phyloP scores from a whole-genome alignment of 2,329 filamentous ascomycete species.

The Talaromyces islandicus region DNA sequence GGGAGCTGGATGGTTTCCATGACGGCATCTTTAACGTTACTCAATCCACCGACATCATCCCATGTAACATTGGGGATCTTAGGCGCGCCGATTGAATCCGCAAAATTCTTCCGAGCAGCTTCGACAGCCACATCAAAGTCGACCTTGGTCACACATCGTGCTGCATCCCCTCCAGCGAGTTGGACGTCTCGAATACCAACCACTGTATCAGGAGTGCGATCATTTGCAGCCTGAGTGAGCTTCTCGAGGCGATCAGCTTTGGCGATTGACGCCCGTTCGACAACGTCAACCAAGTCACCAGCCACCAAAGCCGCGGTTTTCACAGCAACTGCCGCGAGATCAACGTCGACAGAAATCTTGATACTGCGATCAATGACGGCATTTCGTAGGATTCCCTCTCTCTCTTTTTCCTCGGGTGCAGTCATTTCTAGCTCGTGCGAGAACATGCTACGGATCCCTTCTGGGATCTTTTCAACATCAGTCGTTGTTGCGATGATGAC shows the following conservation, averaged over 20 bases:
- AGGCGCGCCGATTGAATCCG: constrained; percentile 91
- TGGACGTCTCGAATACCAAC: constrained; percentile 78
- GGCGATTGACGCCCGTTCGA: constrained; percentile 79
- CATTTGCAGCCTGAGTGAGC: constrained; percentile 48
- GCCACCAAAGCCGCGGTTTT: constrained; percentile 95
- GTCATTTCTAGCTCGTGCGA: constrained; percentile 92
- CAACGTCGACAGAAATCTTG: constrained; percentile 73
- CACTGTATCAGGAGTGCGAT: constrained; percentile 17
- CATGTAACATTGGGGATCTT: constrained; percentile 97
- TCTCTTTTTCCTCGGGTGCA: constrained; percentile 85
- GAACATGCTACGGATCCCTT: constrained; percentile 83
- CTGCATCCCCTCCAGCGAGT: constrained; percentile 74
- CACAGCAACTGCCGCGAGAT: constrained; percentile 76
- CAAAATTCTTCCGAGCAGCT: constrained; percentile 94
- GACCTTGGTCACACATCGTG: constrained; percentile 68
- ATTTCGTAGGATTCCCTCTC: constrained; percentile 77
- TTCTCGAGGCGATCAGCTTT: constrained; percentile 68
- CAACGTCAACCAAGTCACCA: constrained; percentile 88
- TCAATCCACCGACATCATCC: constrained; percentile 90
- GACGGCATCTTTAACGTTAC: constrained; percentile 94
- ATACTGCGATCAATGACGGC: constrained; percentile 72
- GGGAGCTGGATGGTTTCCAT: constrained; percentile 95
- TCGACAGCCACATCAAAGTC: constrained; percentile 95
- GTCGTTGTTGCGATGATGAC: constrained; percentile 91
- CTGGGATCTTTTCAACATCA: constrained; percentile 88